phyloP scores from a whole-genome alignment of 345 rosid species.

The Salix brachista region DNA sequence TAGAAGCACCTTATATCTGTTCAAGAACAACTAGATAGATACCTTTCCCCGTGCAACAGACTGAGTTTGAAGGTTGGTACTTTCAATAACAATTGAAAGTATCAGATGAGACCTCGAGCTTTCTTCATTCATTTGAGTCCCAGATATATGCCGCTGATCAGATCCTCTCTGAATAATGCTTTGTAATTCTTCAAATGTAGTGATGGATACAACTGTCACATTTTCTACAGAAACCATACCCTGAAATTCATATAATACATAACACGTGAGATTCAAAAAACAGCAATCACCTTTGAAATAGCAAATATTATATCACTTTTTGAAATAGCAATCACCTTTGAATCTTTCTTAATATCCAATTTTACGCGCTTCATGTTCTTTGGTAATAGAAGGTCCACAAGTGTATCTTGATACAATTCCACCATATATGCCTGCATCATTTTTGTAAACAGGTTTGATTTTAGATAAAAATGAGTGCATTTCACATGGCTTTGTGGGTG shows the following conservation, averaged over 20 bases:
- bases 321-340: constrained; percentile 49
- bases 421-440: constrained; percentile 82
- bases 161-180: constrained; percentile 74
- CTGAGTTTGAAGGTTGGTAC: constrained; percentile 95
- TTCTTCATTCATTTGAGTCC: constrained; percentile 94
- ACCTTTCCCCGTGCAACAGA: constrained; percentile 94
- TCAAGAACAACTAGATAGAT: not conserved
- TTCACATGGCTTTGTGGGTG: not conserved
- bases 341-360: constrained; percentile 91
- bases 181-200: constrained; percentile 69
- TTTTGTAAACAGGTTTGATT: not conserved
- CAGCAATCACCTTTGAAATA: not conserved
- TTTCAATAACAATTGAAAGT: constrained; percentile 82
- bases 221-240: constrained; percentile 93
- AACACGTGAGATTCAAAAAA: constrained; percentile 10
- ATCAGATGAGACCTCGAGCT: constrained; percentile 94
- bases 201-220: constrained; percentile 62
- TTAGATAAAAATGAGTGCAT: not conserved
- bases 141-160: constrained; percentile 76
- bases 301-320: not conserved
- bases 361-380: constrained; percentile 63
- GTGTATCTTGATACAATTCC: constrained; percentile 92
- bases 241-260: constrained; percentile 35
- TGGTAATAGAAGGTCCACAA: constrained; percentile 76
- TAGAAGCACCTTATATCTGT: not conserved